phyloP scores from a whole-genome alignment of 345 rosid genomes.

The Eucalyptus polybractea region DNA sequence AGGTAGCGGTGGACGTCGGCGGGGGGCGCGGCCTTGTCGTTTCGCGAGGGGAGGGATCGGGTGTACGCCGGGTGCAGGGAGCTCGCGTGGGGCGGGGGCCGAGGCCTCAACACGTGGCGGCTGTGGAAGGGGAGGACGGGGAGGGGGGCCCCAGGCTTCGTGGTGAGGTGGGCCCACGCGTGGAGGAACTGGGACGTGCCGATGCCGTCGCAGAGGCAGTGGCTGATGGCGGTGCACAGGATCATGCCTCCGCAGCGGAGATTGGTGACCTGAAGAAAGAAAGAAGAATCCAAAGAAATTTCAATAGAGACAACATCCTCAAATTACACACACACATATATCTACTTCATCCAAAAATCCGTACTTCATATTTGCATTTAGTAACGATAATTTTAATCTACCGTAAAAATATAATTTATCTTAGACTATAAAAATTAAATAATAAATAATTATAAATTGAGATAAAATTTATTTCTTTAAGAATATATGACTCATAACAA shows the following conservation, averaged over 20 bases:
- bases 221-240: slow-evolving; percentile 79
- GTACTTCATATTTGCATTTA: background rate
- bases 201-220: slow-evolving; percentile 81
- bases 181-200: slow-evolving; percentile 84
- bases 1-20: slow-evolving; percentile 28
- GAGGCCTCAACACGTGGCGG: slow-evolving; percentile 62
- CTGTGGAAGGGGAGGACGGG: slow-evolving; percentile 42
- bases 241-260: slow-evolving; percentile 91
- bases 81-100: slow-evolving; percentile 29
- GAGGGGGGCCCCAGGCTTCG: slow-evolving; percentile 14
- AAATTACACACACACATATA: background rate
- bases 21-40: background rate
- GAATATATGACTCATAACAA: no score
- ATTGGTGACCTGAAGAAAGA: slow-evolving; percentile 43
- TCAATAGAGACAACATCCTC: background rate
- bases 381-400: no score
- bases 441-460: no score
- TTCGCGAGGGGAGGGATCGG: slow-evolving; percentile 3
- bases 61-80: slow-evolving; percentile 29
- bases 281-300: background rate
- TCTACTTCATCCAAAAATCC: background rate
- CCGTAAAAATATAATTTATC: no score
- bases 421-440: no score
- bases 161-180: slow-evolving; percentile 68
- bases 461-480: no score